These are phyloP conservation scores for Nectriaceae sp. DNA, from an alignment of 2,329 filamentous ascomycete species.

Conservation along the genomic window DNA sequence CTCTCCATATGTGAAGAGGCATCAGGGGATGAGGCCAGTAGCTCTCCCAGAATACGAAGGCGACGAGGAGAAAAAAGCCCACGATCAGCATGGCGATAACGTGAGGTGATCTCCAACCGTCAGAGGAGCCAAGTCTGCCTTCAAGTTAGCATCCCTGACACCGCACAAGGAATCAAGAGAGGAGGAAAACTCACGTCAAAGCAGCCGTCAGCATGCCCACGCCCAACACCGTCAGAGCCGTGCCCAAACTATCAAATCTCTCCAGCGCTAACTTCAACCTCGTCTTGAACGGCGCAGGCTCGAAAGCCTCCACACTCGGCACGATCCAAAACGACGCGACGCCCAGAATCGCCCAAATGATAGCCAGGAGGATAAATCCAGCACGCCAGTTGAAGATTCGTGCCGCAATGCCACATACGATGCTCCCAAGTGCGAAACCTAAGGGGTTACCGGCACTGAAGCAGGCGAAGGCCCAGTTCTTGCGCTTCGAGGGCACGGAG, in stretches of 20 bases:
- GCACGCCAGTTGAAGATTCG: slow-evolving; percentile 65
- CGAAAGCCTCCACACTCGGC: slow-evolving; percentile 52
- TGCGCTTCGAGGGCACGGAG: slow-evolving; percentile 58
- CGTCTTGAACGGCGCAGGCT: slow-evolving; percentile 30
- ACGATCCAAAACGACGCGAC: slow-evolving; percentile 62
- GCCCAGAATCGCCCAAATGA: slow-evolving; percentile 63
- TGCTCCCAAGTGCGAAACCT: slow-evolving; percentile 46
- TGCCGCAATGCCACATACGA: slow-evolving; percentile 63
- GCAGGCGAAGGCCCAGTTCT: slow-evolving; percentile 66
- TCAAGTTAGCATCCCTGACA: slow-evolving; percentile 25
- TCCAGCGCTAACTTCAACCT: slow-evolving; percentile 44
- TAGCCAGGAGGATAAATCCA: slow-evolving; percentile 61
- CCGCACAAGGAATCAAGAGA: slow-evolving; percentile 2
- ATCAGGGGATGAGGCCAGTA: slow-evolving; percentile 51
- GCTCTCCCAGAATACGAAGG: slow-evolving; percentile 65
- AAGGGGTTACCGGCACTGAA: slow-evolving; percentile 49
- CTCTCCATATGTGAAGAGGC: slow-evolving; percentile 58
- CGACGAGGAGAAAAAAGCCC: slow-evolving; percentile 55
- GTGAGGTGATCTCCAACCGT: slow-evolving; percentile 64
- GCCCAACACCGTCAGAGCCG: slow-evolving; percentile 61
- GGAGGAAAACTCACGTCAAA: slow-evolving; percentile 48
- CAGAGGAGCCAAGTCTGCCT: slow-evolving; percentile 54
- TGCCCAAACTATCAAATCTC: slow-evolving; percentile 63
- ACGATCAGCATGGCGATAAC: slow-evolving; percentile 64
- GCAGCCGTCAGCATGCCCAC: slow-evolving; percentile 66